Evolutionary conservation across 192 early-diverging fungal species (phyloP), one percentile per base, ranked within the genome.

Genomic region (Podila verticillata): DNA sequence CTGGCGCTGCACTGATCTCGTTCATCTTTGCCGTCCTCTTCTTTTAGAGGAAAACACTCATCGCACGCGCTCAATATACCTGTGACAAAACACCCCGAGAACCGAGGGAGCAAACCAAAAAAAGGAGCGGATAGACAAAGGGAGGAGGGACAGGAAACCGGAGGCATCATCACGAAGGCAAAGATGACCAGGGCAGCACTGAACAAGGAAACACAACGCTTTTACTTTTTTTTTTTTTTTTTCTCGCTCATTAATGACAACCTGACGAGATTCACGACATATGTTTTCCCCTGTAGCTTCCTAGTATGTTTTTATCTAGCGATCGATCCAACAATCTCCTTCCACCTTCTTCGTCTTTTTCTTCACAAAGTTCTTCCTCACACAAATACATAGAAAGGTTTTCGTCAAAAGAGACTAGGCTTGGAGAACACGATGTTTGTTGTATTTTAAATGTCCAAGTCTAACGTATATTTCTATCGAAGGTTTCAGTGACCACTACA

Each of bases 1-100:
- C 81, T 35, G 84, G 85, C 31, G 86, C 92, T 10, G 89, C 91
- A 2, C 54, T 87, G 3, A 70, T 86, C 39, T 86, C 89, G 15
- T 91, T 93, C 79, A 67, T 93, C 60, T 70, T 90, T 60, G 88
- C 87, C 15, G 89, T 87, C 72, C 72, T 93, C 34, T 89, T 93
- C 79, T 91, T 91, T 57, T 93, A 85, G 6, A 22, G 66, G 28
- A 54, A 26, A 54, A 9, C 49, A n/a, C n/a, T n/a, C 51, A 24
- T 34, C 62, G 44, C 4, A 44, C 9, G 10, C 17, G 20, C 4
- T 19, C 24, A 6, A 24, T n/a, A 26, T 54, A 54, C 24, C 51
- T 24, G 51, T n/a, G 7, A 24, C 20, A 54, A 3, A 54, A 44
- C 39, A 15, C 17, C 12, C 39, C 2, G 2, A 44, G 15, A 3